Percentiles rank a stretch among this genome's conserved stretches.
Evolutionary conservation across 495 filamentous ascomycete genomes (phyloP).

Genomic region (Lasiosphaeris hirsuta): DNA sequence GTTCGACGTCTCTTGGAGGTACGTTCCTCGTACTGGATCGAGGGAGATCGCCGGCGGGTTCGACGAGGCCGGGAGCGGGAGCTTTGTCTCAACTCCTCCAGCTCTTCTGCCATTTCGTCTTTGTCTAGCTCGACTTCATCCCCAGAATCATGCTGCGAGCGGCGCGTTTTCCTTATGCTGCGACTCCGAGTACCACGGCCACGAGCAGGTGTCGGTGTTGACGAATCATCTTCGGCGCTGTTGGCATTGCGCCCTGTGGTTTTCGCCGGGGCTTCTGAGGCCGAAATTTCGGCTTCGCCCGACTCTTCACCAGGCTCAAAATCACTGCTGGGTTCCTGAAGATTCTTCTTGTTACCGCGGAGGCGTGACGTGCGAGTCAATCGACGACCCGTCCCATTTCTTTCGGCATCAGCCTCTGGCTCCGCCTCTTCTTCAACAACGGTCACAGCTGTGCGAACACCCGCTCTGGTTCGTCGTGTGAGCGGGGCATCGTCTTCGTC

Average conservation of each 20-base stretch:
- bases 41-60: conserved; percentile 52
- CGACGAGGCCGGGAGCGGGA: conserved; percentile 48
- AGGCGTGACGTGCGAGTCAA: conserved; percentile 45
- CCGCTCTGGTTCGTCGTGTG: conserved; percentile 46
- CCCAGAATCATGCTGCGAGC: conserved; percentile 22
- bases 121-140: conserved; percentile 62
- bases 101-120: conserved; percentile 78
- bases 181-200: conserved; percentile 35
- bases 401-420: conserved; percentile 24
- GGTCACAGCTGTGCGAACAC: conserved; percentile 14
- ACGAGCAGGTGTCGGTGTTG: conserved; percentile 39
- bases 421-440: conserved; percentile 21
- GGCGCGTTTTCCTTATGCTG: conserved; percentile 37
- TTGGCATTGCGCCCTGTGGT: conserved; percentile 23
- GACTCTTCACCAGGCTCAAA: conserved; percentile 75
- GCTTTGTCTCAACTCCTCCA: conserved; percentile 59
- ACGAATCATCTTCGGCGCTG: conserved; percentile 38
- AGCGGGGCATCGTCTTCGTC: conserved; percentile 68
- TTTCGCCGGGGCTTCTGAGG: conserved; percentile 36
- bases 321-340: conserved; percentile 72
- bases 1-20: conserved; percentile 36
- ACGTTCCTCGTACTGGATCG: conserved; percentile 53
- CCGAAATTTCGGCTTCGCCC: conserved; percentile 48
- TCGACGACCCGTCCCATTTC: conserved; percentile 31
- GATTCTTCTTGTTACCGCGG: conserved; percentile 54